A percentile compares a stretch with the other conserved stretches of the same genome.
phyloP scores from a whole-genome alignment of 2,329 filamentous ascomycete genomes.

The Monosporascus sp. region DNA sequence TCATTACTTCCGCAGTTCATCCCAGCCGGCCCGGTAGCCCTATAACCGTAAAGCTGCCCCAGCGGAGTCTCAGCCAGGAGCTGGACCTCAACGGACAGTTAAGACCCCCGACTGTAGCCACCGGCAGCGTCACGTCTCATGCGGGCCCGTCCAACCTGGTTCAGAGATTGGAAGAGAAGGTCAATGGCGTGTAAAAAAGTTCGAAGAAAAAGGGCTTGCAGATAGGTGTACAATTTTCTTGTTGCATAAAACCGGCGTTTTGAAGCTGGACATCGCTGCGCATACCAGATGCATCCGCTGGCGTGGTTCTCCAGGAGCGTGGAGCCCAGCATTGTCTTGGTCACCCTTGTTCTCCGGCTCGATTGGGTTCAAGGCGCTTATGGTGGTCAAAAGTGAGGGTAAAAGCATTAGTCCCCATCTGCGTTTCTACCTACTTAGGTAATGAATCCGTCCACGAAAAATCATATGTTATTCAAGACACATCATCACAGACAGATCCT shows the following conservation, averaged over 20 bases:
- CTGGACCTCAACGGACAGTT: constrained; percentile 26
- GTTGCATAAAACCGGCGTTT: too few relatives aligned
- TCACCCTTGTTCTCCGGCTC: background rate
- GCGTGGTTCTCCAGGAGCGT: background rate
- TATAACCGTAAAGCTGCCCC: constrained; percentile 53
- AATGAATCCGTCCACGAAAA: too few relatives aligned
- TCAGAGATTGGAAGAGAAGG: constrained; percentile 34
- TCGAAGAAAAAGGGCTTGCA: background rate
- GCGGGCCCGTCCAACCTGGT: constrained; percentile 26
- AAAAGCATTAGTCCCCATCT: background rate
- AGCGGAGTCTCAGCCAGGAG: constrained; percentile 39
- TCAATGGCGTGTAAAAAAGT: constrained; percentile 22
- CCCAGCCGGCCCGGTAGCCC: constrained; percentile 64
- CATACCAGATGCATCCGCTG: background rate
- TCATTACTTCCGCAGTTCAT: constrained; percentile 54
- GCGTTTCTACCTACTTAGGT: background rate
- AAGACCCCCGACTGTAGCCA: constrained; percentile 13
- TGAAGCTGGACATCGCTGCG: too few relatives aligned
- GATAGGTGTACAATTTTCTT: too few relatives aligned
- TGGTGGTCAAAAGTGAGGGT: background rate
- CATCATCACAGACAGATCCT: too few relatives aligned
- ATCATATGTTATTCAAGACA: too few relatives aligned
- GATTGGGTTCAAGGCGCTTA: background rate
- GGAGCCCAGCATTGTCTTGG: background rate
- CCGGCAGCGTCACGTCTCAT: constrained; percentile 14